Base-by-base conservation (phyloP, 2,329 filamentous ascomycete species). In the Thelonectria olida region DNA sequence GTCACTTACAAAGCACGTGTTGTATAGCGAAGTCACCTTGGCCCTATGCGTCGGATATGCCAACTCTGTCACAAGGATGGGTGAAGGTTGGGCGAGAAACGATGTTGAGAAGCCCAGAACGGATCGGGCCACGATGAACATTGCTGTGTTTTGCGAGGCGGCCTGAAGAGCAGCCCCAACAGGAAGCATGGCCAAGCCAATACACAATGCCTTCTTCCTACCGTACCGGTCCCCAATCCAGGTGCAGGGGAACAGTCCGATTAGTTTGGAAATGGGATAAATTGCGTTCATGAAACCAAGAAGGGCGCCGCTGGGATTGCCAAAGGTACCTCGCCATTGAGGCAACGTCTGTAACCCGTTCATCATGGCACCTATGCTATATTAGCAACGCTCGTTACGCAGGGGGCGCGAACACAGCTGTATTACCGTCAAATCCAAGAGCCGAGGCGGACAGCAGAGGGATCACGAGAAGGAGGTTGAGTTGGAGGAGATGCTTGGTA, bases 271-370 rank as follows among this genome's bases (percentile, higher is more conserved):
- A n/a, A 77, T 68, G 2, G 73, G 73, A 28, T 78, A 73, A 4
- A 75, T 68, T 7, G 76, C 71, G 28, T 74, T 76, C 55, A 80
- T 72, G 8, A 76, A 64, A 22, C 78, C 78, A 5, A 79, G 69
- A 7, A 73, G 61, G 10, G 73, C 69, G 1, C 74, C 77, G 2
- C 60, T 28, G 1, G 78, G 78, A 23, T 75, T 63, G 36, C 71
- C 68, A 50, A 82, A 80, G 58, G 79, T 81, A 2, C 61, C 49
- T 25, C 75, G 74, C 80, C 80, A 82, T 56, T 75, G 68, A 0
- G 71, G 56, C 0, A 80, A 70, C 7, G 79, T 74, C 53, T 82
- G 79, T 1, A 82, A 71, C 13, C 79, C 80, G 57, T 82, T 81
- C 76, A 80, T 79, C 55, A 81, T 73, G 2, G 76, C 77, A 7